Conservation (phyloP, 2,329 filamentous ascomycete species). For the Cladosporium cucumerinum region DNA sequence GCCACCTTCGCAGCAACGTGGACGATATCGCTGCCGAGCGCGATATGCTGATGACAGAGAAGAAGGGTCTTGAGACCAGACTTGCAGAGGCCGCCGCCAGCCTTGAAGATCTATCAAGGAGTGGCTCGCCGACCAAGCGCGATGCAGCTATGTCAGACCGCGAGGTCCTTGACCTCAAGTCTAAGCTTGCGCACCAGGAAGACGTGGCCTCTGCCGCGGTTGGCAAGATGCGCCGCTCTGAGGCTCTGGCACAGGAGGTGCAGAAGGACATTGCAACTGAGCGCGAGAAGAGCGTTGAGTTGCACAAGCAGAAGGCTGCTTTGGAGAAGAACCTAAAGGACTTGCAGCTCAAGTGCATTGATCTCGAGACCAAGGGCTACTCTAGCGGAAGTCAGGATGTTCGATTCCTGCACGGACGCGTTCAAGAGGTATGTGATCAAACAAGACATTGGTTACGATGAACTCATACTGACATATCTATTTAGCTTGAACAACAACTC, state of each 20-base stretch:
- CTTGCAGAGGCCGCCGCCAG: constrained; percentile 83
- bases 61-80: constrained; percentile 80
- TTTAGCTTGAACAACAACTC: constrained; percentile 58
- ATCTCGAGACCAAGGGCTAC: constrained; percentile 95
- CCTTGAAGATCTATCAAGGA: constrained; percentile 75
- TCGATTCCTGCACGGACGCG: constrained; percentile 86
- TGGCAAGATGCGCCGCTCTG: constrained; percentile 94
- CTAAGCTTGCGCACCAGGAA: constrained; percentile 84
- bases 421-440: constrained; percentile 74
- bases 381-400: constrained; percentile 92
- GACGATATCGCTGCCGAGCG: constrained; percentile 85
- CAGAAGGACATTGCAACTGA: constrained; percentile 89
- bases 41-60: constrained; percentile 80
- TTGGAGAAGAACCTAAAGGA: constrained; percentile 91
- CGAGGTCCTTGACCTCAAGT: constrained; percentile 85
- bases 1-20: constrained; percentile 74
- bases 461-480: constrained; percentile 29
- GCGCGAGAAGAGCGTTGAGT: constrained; percentile 72
- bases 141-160: constrained; percentile 86
- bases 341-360: constrained; percentile 81
- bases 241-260: constrained; percentile 80
- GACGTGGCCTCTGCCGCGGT: constrained; percentile 88
- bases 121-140: constrained; percentile 80
- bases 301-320: constrained; percentile 85
- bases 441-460: constrained; percentile 19